These are phyloP conservation scores for Boletales sp. DNA, from an alignment of 768 basidiomycete species.

Conservation along the genomic window DNA sequence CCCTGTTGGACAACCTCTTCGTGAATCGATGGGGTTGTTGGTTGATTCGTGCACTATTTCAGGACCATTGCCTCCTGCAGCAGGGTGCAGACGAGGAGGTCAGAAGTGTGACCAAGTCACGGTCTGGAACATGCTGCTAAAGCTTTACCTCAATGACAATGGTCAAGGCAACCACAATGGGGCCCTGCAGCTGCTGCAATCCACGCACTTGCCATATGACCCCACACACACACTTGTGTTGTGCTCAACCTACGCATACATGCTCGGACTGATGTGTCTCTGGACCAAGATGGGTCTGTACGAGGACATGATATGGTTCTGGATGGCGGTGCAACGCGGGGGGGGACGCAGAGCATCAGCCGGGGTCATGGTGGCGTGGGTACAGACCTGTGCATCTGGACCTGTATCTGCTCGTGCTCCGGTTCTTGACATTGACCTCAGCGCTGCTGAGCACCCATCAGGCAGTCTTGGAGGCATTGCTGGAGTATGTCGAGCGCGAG, in stretches of 20 bases:
- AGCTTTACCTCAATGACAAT: conserved; percentile 72
- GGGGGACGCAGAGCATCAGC: conserved; percentile 28
- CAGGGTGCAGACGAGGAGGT: conserved; percentile 38
- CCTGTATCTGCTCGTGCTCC: conserved; percentile 81
- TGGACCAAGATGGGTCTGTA: too few species aligned
- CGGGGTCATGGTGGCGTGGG: conserved; percentile 12
- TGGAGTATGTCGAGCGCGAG: conserved; percentile 77
- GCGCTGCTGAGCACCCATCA: conserved; percentile 70
- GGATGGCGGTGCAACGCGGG: too few species aligned
- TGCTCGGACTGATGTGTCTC: too few species aligned
- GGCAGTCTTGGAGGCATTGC: conserved; percentile 62
- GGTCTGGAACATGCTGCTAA: conserved; percentile 94
- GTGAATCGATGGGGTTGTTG: conserved; percentile 85
- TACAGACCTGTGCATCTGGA: conserved; percentile 74
- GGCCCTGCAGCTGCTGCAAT: conserved; percentile 68
- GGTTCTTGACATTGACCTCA: conserved; percentile 83
- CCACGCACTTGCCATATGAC: conserved; percentile 70
- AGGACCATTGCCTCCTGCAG: conserved; percentile 41
- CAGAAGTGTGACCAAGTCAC: conserved; percentile 69
- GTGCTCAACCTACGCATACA: not conserved
- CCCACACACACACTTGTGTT: conserved; percentile 69
- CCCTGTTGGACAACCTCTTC: conserved; percentile 79
- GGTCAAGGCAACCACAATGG: conserved; percentile 40
- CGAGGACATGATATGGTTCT: too few species aligned
- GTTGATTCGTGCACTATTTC: conserved; percentile 86